Conservation (phyloP, 805 yeast species). For the Ascoidea asiatica region DNA sequence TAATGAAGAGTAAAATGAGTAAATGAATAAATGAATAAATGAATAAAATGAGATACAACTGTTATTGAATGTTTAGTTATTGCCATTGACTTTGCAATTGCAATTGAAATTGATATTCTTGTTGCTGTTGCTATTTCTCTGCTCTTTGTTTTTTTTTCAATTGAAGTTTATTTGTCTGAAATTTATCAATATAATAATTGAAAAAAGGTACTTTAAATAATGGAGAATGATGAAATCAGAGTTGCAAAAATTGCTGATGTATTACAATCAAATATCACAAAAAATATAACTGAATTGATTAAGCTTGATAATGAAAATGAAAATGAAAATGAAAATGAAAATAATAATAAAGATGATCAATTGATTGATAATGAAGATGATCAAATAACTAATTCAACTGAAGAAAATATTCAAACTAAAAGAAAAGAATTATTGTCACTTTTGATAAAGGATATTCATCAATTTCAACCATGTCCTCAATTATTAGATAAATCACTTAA, state of each 20-base stretch:
- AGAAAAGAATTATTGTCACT: neutral
- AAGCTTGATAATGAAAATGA: neutral
- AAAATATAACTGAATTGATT: slow-evolving; percentile 4
- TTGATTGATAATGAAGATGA: neutral
- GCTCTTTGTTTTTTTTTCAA: neutral
- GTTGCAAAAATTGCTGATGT: slow-evolving; percentile 17
- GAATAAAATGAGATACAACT: neutral
- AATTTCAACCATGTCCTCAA: slow-evolving; percentile 42
- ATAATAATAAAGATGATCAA: neutral
- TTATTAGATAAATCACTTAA: slow-evolving; percentile 30
- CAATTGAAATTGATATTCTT: no score
- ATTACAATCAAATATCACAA: slow-evolving; percentile 11
- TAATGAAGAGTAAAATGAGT: neutral
- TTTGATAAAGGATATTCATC: slow-evolving; percentile 21
- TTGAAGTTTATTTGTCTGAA: no score
- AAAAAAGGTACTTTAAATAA: slow-evolving; percentile 4
- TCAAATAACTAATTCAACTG: neutral
- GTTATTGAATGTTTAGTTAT: neutral
- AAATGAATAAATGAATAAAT: no score
- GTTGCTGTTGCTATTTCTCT: neutral
- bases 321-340: neutral
- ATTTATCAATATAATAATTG: no score
- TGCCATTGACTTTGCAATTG: neutral
- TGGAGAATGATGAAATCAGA: slow-evolving; percentile 20
- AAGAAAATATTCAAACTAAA: neutral